These are phyloP conservation scores for Arthrobotrys iridis DNA, from an alignment of 2,329 filamentous ascomycete genomes.

Conservation along the genomic window DNA sequence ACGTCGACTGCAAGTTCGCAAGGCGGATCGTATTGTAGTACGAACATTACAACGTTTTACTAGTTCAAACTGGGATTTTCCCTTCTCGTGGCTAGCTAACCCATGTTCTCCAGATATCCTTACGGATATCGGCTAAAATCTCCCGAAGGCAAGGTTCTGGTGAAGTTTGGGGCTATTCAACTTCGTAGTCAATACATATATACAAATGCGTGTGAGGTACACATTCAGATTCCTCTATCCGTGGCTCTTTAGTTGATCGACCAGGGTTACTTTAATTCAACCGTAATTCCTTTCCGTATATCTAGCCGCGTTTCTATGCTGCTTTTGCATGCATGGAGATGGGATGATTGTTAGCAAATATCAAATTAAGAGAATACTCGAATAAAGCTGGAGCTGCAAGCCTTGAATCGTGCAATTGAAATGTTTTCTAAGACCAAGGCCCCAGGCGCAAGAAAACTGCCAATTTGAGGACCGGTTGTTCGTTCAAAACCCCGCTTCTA, in stretches of 20 bases:
- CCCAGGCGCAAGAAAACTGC: neutral
- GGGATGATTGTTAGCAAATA: neutral
- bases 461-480: neutral
- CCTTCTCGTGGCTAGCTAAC: neutral
- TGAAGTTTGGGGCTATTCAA: neutral
- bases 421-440: neutral
- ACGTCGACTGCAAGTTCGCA: neutral
- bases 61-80: neutral
- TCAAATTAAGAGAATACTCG: neutral
- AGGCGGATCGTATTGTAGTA: neutral
- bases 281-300: neutral
- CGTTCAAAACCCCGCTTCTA: neutral
- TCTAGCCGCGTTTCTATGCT: neutral
- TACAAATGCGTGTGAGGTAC: neutral
- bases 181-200: neutral
- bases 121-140: slow-evolving; percentile 41
- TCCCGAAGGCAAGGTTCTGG: slow-evolving; percentile 15
- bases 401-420: neutral
- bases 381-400: neutral
- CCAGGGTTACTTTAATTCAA: slow-evolving; percentile 11
- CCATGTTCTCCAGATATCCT: slow-evolving; percentile 6
- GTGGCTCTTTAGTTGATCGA: slow-evolving; percentile 2
- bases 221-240: neutral
- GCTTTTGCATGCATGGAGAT: slow-evolving; percentile 8
- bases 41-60: too few relatives aligned